phyloP scores from a whole-genome alignment of 108 stramenopile species.

The Bacterosira constricta region DNA sequence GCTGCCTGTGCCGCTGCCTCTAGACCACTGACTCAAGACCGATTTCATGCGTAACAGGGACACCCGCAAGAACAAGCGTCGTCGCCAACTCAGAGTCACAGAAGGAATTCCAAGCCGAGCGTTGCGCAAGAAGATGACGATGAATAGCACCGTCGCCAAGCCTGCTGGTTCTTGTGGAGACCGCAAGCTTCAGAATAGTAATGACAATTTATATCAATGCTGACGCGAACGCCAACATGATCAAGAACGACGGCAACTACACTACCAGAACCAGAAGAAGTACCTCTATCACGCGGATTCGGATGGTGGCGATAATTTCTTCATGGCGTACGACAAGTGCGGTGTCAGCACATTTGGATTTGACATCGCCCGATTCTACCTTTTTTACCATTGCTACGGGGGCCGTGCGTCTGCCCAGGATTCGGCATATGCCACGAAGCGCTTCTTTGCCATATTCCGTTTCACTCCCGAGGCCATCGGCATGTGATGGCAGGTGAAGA shows the following conservation, averaged over 20 bases:
- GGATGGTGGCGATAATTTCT: conserved; percentile 26
- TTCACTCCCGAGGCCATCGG: conserved; percentile 73
- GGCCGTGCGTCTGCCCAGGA: conserved; percentile 40
- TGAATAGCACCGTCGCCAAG: conserved; percentile 20
- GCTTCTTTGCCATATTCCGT: conserved; percentile 83
- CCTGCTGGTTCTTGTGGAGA: conserved; percentile 22
- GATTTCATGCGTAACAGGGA: conserved; percentile 11
- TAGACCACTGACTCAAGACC: conserved; percentile 15
- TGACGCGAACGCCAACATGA: too few relatives aligned
- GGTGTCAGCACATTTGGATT: conserved; percentile 49
- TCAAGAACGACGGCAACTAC: too few relatives aligned
- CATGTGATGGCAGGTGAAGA: conserved; percentile 23
- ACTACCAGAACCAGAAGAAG: too few relatives aligned
- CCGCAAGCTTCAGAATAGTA: conserved; percentile 4
- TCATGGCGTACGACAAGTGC: conserved; percentile 13
- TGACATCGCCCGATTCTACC: conserved; percentile 66
- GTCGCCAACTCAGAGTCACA: background rate
- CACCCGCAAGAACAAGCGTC: background rate
- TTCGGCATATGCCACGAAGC: conserved; percentile 61
- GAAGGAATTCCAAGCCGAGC: conserved; percentile 4
- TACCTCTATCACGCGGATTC: conserved; percentile 1
- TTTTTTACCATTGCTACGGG: conserved; percentile 81
- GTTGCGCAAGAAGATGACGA: conserved; percentile 13
- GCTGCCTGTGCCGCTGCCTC: background rate
- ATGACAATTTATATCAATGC: too few relatives aligned